Evolutionary conservation across 2,329 filamentous ascomycete genomes (phyloP), one percentile per base, ranked within the genome.

Genomic region (Neophaeococcomyces aloes): DNA sequence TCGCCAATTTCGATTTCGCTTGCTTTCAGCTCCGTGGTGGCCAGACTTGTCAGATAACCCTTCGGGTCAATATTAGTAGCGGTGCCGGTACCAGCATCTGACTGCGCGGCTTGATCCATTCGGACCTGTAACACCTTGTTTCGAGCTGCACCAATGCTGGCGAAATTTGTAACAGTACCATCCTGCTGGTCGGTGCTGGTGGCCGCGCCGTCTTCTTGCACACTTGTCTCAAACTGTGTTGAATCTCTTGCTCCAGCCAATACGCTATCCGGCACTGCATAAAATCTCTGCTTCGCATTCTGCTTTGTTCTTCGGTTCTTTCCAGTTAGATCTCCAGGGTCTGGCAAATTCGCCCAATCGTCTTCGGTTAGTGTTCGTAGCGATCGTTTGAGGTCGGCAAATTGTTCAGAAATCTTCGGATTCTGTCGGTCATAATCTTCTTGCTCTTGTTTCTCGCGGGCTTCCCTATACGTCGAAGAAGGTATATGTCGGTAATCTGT

Each of bases 401-500:
- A 98, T 63, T 98, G 91, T 55, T 95, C 86, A 60, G 94, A 86
- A 41, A 98, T 95, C 66, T 96, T 98, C 11, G 91, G 91, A 61
- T 98, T 96, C 63, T 94, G 89, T 55, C 83, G 80, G 69, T 98
- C 89, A 74, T 94, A 94, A 59, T 96, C 88, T 61, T 94, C 86
- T 63, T 75, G 79, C 71, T 98, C 89, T 68, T 85, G 76, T 62
- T 83, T 72, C 65, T 98, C 91, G 63, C 91, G 86, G 61, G 81
- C 83, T 83, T 98, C 91, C 78, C 91, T 94, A 63, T 57, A 63
- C 64, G 57, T 67, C 71, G 69, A 62, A 67, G 69, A 71, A 67
- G 65, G 64, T 58, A 62, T 67, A 75, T 66, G 80, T 87, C 81
- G 81, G 82, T 76, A 83, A 77, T 81, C 78, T 85, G 78, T 74